Conservation (phyloP, 441 rosid genomes). For the Pelargonium cotyledonis region DNA sequence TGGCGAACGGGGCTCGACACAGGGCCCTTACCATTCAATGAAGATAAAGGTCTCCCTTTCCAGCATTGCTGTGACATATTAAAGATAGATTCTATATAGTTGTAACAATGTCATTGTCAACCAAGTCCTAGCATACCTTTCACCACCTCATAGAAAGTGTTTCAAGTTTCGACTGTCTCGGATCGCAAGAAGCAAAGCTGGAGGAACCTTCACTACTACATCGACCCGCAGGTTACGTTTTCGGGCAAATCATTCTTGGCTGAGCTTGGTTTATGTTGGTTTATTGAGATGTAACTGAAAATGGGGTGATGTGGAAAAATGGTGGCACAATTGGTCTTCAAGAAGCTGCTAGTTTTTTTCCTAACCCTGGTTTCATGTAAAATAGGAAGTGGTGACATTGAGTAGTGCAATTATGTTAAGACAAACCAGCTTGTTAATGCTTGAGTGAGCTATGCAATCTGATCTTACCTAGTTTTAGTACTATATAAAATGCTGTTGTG, state of each 20-base stretch:
- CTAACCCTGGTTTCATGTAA: background rate
- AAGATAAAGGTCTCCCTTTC: conserved; percentile 9
- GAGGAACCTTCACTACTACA: no score
- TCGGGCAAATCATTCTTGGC: conserved; percentile 3
- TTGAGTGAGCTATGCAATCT: background rate
- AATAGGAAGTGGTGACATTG: background rate
- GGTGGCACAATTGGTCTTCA: background rate
- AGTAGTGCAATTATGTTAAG: background rate
- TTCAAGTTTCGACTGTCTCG: no score
- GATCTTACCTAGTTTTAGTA: no score
- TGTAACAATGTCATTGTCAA: no score
- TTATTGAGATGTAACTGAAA: background rate
- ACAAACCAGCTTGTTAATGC: background rate
- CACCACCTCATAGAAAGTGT: no score
- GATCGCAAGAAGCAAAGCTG: no score
- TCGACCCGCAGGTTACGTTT: background rate
- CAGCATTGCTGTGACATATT: background rate
- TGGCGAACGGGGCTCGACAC: conserved; percentile 22
- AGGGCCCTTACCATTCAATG: conserved; percentile 27
- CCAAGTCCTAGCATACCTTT: no score
- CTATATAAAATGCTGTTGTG: no score
- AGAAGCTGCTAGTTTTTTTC: background rate
- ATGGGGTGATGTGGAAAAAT: background rate
- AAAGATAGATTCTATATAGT: no score
- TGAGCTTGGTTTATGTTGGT: background rate